A percentile compares a stretch with the other conserved stretches of the same genome.
These are phyloP conservation scores for Brettanomyces custersianus DNA, from an alignment of 805 yeast species.

Conservation along the genomic window DNA sequence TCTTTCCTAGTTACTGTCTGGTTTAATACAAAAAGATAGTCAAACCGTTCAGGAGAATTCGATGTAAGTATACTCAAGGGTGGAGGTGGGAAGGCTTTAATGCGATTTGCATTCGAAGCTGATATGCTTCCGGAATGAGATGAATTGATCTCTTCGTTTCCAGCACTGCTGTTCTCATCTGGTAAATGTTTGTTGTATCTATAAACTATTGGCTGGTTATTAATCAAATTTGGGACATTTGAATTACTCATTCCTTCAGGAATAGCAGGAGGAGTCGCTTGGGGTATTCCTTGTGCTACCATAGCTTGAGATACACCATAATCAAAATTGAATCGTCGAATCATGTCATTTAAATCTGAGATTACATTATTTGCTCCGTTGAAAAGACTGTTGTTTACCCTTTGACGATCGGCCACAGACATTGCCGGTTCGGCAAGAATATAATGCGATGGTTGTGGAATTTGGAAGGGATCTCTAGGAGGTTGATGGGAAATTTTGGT, in stretches of 20 bases:
- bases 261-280: neutral
- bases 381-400: conserved; percentile 23
- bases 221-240: neutral
- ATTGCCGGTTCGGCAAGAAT: neutral
- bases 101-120: neutral
- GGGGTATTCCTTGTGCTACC: neutral
- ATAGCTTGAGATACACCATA: neutral
- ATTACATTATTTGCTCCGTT: conserved; percentile 28
- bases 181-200: too few species aligned
- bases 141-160: neutral
- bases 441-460: neutral
- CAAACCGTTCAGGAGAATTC: conserved; percentile 13
- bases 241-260: neutral
- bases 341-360: conserved; percentile 27
- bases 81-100: conserved; percentile 20
- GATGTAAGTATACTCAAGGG: conserved; percentile 8
- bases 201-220: too few species aligned
- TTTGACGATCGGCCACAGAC: conserved; percentile 9
- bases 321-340: conserved; percentile 20
- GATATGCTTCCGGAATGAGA: neutral
- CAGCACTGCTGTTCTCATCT: neutral
- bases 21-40: conserved; percentile 21
- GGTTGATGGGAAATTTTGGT: conserved; percentile 8
- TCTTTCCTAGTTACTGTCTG: conserved; percentile 20
- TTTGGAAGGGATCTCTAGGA: neutral